Base-by-base conservation (phyloP, 306 rosid genomes). In the Albizia julibrissin region DNA sequence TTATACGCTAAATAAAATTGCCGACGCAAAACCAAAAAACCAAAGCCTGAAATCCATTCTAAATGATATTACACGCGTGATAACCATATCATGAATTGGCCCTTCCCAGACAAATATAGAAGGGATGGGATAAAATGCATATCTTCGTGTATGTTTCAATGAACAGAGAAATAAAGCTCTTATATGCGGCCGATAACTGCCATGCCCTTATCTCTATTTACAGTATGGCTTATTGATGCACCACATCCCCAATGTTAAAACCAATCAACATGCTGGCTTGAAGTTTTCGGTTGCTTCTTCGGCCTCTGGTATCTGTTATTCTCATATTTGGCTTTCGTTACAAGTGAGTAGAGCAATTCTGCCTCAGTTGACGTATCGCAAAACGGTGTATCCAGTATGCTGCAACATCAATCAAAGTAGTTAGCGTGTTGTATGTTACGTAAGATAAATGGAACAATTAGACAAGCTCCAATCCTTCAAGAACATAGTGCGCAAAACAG, bases 221-320 rank as follows among this genome's bases (percentile, higher is more conserved):
- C 27, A 74, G 80, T 15, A 21, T 46, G 69, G 10, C 54, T 34
- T n/a, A 73, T 73, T 46, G 33, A 24, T 46, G 37, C 40, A 8
- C n/a, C 44, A 24, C 8, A 34, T 61, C 50, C 69, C 77, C 66
- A 37, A 68, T 47, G 27, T 84, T 91, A 95, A 86, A 87, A 89
- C 92, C 94, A 92, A 85, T 92, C 98, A 4, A 95, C 94, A 89
- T 81, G 92, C 70, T 89, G 73, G 78, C 85, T 84, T 75, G 99
- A 95, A 82, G 82, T 44, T 83, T 89, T 93, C 69, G 97, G 86
- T 78, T 89, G 89, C 89, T 86, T 93, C 86, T 89, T 92, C 5
- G 99, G 98, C 88, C 86, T 92, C 83, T 46, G 90, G 79, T 87
- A 92, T 49, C 99, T 86, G 80, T 91, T 92, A 82, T 95, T 95